Base-by-base conservation (phyloP, 2,329 filamentous ascomycete genomes). In the Chaetomiaceae sp. region DNA sequence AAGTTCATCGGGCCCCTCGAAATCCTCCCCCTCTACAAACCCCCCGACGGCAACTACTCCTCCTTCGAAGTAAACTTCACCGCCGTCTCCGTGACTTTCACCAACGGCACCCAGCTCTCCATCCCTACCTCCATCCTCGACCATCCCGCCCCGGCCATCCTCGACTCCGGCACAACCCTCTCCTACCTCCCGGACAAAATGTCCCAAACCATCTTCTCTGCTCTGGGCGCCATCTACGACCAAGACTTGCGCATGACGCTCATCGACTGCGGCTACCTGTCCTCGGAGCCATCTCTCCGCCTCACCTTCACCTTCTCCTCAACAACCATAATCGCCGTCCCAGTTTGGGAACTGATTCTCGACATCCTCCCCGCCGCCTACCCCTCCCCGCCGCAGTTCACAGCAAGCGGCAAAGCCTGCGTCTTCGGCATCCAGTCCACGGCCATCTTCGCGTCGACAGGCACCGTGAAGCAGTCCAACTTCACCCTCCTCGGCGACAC, bases 81-180 rank as follows among this genome's bases (percentile, higher is more conserved):
- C n/a, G 23, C 47, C n/a, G 9, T 64, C n/a, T 25, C 53, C 5
- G 18, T 60, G 25, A 45, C 34, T 30, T 53, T 50, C 51, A 66
- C 74, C 52, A 62, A 73, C 48, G 66, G 66, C 50, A 68, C 70
- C 23, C 62, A 60, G 3, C 61, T 61, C 44, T 61, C 59, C 36
- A 50, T 60, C 45, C 51, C 30, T n/a, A 51, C 58, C 3, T 52
- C 59, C 20, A 34, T 44, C 37, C 34, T 58, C 37, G 25, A 51
- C 23, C 50, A 58, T 14, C 48, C 60, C 1, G 41, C 69, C 8
- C 71, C 79, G 3, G 82, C 82, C 41, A 72, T 87, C n/a, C 77
- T 88, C 43, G 84, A 88, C 69, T 85, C 82, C 1, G 84, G 84
- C 44, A 84, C 79, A 38, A 85, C 80, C n/a, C 68, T 85, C 55